These are phyloP conservation scores for Trametes gibbosa DNA, from an alignment of 768 basidiomycete species.

Conservation along the genomic window DNA sequence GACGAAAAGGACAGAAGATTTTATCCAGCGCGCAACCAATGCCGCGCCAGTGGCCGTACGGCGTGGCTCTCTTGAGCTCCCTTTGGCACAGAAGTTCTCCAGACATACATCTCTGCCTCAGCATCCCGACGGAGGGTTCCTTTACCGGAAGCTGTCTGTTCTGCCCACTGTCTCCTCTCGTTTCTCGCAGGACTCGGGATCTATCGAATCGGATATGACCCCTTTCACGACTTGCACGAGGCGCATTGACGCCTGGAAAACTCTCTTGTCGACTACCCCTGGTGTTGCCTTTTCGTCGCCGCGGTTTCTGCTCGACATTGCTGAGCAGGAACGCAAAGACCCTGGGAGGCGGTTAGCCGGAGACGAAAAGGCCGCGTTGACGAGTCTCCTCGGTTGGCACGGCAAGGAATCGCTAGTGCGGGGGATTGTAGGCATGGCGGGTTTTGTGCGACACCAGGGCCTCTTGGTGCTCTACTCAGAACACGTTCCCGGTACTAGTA, in stretches of 20 bases:
- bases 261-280: conserved; percentile 52
- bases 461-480: conserved; percentile 50
- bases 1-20: conserved; percentile 34
- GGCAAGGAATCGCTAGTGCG: conserved; percentile 35
- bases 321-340: conserved; percentile 45
- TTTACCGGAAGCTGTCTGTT: conserved; percentile 19
- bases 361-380: conserved; percentile 54
- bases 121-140: conserved; percentile 30
- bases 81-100: conserved; percentile 15
- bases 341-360: conserved; percentile 44
- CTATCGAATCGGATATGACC: neutral
- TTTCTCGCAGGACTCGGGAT: conserved; percentile 3
- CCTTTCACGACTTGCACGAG: conserved; percentile 40
- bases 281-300: conserved; percentile 50
- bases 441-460: conserved; percentile 59
- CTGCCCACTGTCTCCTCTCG: conserved; percentile 12
- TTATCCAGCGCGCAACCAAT: conserved; percentile 30
- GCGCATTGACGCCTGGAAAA: conserved; percentile 38
- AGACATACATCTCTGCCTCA: conserved; percentile 16
- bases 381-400: conserved; percentile 62
- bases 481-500: conserved; percentile 29
- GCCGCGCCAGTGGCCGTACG: conserved; percentile 28
- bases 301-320: conserved; percentile 45
- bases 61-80: conserved; percentile 42
- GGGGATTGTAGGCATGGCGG: conserved; percentile 48